Conservation (phyloP, 129 eudicot genomes). For the Glebionis coronaria region DNA sequence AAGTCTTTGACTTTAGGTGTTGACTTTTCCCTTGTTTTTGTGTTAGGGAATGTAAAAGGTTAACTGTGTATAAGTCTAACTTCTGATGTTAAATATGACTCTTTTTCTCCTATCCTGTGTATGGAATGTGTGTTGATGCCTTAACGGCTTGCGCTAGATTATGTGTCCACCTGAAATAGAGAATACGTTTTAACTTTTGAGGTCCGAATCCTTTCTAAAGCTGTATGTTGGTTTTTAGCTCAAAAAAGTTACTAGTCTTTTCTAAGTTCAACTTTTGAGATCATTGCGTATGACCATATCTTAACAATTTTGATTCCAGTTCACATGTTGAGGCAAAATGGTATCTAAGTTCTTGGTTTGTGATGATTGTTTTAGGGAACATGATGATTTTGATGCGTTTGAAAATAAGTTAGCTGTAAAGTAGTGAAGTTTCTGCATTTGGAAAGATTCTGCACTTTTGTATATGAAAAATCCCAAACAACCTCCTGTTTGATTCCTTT, state of each 20-base stretch:
- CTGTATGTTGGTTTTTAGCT: constrained; percentile 6
- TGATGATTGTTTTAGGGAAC: background rate
- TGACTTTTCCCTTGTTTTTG: constrained; percentile 20
- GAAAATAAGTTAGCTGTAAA: constrained; percentile 19
- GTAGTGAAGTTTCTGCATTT: constrained; percentile 19
- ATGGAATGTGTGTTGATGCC: background rate
- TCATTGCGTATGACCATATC: background rate
- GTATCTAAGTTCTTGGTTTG: constrained; percentile 16
- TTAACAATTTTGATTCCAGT: background rate
- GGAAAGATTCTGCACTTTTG: constrained; percentile 25
- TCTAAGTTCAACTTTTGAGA: constrained; percentile 11
- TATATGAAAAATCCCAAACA: constrained; percentile 21
- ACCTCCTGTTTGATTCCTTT: constrained; percentile 26
- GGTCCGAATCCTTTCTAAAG: constrained; percentile 6
- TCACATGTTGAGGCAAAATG: constrained; percentile 16
- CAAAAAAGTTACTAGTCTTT: background rate
- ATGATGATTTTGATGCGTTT: constrained; percentile 6
- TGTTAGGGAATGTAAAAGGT: constrained; percentile 10
- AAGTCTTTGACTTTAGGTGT: constrained; percentile 15
- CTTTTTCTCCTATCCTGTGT: background rate
- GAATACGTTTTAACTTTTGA: background rate
- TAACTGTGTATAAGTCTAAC: constrained; percentile 21
- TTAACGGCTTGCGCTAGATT: constrained; percentile 6
- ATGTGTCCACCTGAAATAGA: background rate
- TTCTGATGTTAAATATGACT: constrained; percentile 14